A percentile compares a stretch with the other conserved stretches of the same genome.
Evolutionary conservation across 2,329 filamentous ascomycete genomes (phyloP).

Genomic region (Pseudopyricularia javanii): DNA sequence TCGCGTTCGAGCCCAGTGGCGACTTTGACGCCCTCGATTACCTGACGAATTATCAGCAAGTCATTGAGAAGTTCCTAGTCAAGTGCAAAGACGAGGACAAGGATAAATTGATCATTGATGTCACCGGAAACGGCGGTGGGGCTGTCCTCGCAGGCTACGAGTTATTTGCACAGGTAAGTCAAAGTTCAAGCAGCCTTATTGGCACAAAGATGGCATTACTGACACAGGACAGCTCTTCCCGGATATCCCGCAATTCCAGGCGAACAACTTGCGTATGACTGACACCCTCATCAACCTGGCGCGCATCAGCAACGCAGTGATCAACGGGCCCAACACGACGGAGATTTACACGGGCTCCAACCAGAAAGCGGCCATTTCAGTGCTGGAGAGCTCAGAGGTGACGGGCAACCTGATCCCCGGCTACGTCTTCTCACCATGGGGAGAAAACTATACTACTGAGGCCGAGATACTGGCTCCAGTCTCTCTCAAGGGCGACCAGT

Average conservation of each 20-base stretch:
- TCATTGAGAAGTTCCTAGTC: constrained; percentile 22
- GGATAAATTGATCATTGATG: constrained; percentile 47
- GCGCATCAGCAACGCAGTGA: constrained; percentile 19
- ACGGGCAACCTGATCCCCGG: constrained; percentile 31
- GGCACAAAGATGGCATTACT: constrained; percentile 2
- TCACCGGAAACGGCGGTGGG: constrained; percentile 46
- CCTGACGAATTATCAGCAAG: constrained; percentile 19
- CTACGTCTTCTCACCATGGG: constrained; percentile 29
- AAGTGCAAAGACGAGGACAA: constrained; percentile 35
- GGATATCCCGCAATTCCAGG: constrained; percentile 31
- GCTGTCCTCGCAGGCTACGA: constrained; percentile 48
- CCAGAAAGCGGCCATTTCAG: constrained; percentile 26
- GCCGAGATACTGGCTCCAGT: constrained; percentile 20
- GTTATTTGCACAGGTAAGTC: constrained; percentile 45
- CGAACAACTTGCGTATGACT: constrained; percentile 35
- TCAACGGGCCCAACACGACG: constrained; percentile 3
- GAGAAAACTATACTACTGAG: constrained; percentile 16
- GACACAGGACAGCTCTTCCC: constrained; percentile 33
- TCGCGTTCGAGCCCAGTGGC: constrained; percentile 13
- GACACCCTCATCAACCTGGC: constrained; percentile 31
- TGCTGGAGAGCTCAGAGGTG: constrained; percentile 25
- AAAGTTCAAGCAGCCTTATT: background rate
- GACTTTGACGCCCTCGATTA: constrained; percentile 9
- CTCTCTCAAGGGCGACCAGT: constrained; percentile 33
- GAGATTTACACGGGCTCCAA: constrained; percentile 17